These are phyloP conservation scores for bread wheat (Triticum aestivum) DNA, from an alignment of 176 grass and related monocot genomes.

Conservation along the genomic window IWGSC_CS_RefSeq_v2.1 NC_057795.1:19857009-19857508, in stretches of 20 bases:
- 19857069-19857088: not conserved
- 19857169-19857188: not conserved
- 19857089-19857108: not conserved
- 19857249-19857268: not conserved
- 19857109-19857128: not conserved
- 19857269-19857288: not conserved
- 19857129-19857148: not conserved
- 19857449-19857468: not conserved
- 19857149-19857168: not conserved
- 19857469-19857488: not conserved
- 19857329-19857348: not conserved
- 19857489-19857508: not conserved
- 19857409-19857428: not conserved
- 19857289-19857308: not conserved
- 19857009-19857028: not conserved
- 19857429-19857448: not conserved
- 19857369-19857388: not conserved
- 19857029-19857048: not conserved
- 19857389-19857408: slow-evolving; percentile 4
- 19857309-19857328: not conserved
- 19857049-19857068: not conserved
- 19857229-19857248: not conserved
- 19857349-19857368: not conserved
- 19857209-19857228: not conserved
- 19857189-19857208: not conserved